Evolutionary conservation across 2,329 filamentous ascomycete genomes (phyloP).

Genomic region (Microdochium nivale): DNA sequence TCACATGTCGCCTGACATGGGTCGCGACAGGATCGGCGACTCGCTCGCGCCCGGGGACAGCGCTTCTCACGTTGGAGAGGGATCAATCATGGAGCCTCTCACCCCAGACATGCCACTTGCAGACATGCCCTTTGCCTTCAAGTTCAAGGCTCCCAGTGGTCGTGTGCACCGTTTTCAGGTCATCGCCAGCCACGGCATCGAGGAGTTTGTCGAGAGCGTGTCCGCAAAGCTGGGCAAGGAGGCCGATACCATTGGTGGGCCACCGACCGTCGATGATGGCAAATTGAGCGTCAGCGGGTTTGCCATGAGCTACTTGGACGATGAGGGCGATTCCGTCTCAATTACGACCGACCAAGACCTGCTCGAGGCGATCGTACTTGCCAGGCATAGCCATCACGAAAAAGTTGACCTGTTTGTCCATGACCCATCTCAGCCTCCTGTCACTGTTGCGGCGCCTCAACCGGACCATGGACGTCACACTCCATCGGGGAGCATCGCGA

Average conservation of each 20-base stretch:
- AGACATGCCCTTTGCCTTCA: slow-evolving; percentile 87
- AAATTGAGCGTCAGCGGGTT: slow-evolving; percentile 71
- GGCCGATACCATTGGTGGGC: slow-evolving; percentile 74
- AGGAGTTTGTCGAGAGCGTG: slow-evolving; percentile 68
- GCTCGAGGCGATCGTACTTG: slow-evolving; percentile 78
- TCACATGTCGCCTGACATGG: slow-evolving; percentile 71
- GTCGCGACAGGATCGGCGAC: slow-evolving; percentile 61
- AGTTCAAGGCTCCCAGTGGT: slow-evolving; percentile 95
- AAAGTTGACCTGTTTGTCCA: slow-evolving; percentile 98
- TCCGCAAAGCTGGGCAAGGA: slow-evolving; percentile 79
- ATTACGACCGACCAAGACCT: slow-evolving; percentile 95
- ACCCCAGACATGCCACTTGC: slow-evolving; percentile 47
- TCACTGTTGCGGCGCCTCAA: slow-evolving; percentile 49
- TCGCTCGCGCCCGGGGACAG: slow-evolving; percentile 91
- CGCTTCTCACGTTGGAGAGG: slow-evolving; percentile 80
- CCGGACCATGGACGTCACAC: slow-evolving; percentile 33
- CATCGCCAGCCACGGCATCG: slow-evolving; percentile 69
- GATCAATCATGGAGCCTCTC: slow-evolving; percentile 55
- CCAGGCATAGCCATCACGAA: slow-evolving; percentile 67
- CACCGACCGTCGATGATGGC: slow-evolving; percentile 69
- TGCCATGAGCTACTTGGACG: slow-evolving; percentile 90
- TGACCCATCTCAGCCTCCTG: slow-evolving; percentile 80
- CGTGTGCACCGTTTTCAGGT: slow-evolving; percentile 91
- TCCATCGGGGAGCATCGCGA: slow-evolving; percentile 37
- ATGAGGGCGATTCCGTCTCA: slow-evolving; percentile 92